phyloP scores from a whole-genome alignment of 2,329 filamentous ascomycete genomes.

The Cladosporium colombiae region DNA sequence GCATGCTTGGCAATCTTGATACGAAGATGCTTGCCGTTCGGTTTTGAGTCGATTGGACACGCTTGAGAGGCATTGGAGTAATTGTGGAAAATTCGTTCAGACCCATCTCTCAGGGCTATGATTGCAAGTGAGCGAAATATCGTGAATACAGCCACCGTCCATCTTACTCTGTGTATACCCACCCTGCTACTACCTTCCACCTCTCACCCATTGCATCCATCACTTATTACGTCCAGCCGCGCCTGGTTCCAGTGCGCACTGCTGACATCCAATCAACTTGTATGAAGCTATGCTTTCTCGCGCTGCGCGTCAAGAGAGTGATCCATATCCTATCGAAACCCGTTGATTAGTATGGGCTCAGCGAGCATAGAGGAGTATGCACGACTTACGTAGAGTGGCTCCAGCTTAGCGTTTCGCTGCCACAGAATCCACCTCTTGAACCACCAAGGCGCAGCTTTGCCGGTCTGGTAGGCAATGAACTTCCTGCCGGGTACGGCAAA shows the following conservation, averaged over 20 bases:
- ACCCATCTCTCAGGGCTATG: neutral
- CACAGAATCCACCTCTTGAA: slow-evolving; percentile 32
- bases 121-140: neutral
- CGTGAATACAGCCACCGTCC: neutral
- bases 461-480: slow-evolving; percentile 36
- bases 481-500: slow-evolving; percentile 52
- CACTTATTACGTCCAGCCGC: neutral
- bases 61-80: neutral
- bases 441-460: slow-evolving; percentile 48
- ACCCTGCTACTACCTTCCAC: neutral
- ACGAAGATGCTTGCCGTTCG: no score
- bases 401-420: slow-evolving; percentile 24
- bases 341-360: neutral
- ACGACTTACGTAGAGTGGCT: slow-evolving; percentile 24
- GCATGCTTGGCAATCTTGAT: no score
- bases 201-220: neutral
- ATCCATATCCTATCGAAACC: slow-evolving; percentile 1
- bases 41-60: no score
- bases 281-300: neutral
- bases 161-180: neutral
- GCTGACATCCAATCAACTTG: neutral
- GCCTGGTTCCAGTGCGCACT: neutral
- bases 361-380: no score
- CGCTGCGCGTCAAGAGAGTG: neutral
- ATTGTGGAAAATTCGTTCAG: neutral